These are phyloP conservation scores for Eucalyptus melliodora DNA, from an alignment of 345 rosid genomes.

Conservation along the genomic window DNA sequence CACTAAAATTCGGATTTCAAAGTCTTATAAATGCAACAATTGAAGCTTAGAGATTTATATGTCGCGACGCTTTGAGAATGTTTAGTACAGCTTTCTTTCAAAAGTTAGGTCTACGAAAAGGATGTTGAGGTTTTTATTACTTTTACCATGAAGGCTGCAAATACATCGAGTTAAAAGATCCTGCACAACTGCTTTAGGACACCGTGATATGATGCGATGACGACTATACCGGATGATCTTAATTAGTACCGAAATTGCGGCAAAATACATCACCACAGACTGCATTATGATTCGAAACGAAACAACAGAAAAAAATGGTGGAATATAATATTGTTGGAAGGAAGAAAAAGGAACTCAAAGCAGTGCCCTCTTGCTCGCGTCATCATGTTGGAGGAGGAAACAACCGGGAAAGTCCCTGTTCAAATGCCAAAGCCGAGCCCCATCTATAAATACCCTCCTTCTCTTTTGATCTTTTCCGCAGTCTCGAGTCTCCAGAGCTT, in stretches of 20 bases:
- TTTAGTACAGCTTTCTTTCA: neutral
- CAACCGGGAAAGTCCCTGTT: neutral
- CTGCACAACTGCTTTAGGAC: neutral
- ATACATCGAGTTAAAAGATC: neutral
- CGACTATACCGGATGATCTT: neutral
- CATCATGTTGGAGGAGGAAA: neutral
- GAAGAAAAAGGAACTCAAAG: neutral
- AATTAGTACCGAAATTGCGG: rapidly evolving
- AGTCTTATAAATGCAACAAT: neutral
- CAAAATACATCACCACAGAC: neutral
- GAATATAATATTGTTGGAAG: neutral
- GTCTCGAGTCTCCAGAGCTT: neutral
- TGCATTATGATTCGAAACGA: neutral
- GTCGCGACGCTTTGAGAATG: rapidly evolving
- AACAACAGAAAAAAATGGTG: neutral
- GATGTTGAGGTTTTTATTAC: neutral
- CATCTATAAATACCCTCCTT: neutral
- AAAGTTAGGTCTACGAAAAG: neutral
- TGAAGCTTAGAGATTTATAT: neutral
- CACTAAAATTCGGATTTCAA: neutral
- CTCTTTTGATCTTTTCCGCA: neutral
- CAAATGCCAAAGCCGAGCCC: neutral
- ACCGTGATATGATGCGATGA: neutral
- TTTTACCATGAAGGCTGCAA: neutral
- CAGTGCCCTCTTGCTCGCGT: neutral